Evolutionary conservation across 1,139 yeast genomes (phyloP).

Genomic region (Diutina pseudorugosa): DNA sequence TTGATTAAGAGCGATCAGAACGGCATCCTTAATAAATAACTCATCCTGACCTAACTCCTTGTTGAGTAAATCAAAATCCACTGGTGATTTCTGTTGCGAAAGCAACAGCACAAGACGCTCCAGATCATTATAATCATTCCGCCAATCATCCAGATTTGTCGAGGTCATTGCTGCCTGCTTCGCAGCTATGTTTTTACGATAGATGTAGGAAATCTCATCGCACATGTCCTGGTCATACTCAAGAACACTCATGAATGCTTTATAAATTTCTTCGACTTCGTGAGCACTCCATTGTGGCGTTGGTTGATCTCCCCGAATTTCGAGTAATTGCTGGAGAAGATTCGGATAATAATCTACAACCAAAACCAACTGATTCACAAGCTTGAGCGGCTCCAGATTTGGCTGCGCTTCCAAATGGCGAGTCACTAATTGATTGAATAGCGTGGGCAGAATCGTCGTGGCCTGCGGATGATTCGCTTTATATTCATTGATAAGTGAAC

Average conservation of each 20-base stretch:
- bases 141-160: background rate
- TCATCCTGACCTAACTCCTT: constrained; percentile 2
- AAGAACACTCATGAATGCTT: constrained; percentile 1
- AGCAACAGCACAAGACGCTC: background rate
- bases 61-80: background rate
- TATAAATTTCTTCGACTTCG: background rate
- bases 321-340: background rate
- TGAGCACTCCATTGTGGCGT: background rate
- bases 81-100: background rate
- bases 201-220: background rate
- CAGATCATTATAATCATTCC: background rate
- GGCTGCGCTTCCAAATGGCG: background rate
- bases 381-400: background rate
- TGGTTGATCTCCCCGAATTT: background rate
- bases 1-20: background rate
- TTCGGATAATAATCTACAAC: background rate
- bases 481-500: background rate
- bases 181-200: background rate
- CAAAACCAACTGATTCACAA: background rate
- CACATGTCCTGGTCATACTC: background rate
- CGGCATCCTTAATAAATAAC: background rate
- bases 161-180: background rate
- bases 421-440: background rate
- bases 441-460: background rate
- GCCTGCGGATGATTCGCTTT: background rate